Base-by-base conservation (phyloP, 495 filamentous ascomycete genomes). In the Annulohypoxylon bovei region DNA sequence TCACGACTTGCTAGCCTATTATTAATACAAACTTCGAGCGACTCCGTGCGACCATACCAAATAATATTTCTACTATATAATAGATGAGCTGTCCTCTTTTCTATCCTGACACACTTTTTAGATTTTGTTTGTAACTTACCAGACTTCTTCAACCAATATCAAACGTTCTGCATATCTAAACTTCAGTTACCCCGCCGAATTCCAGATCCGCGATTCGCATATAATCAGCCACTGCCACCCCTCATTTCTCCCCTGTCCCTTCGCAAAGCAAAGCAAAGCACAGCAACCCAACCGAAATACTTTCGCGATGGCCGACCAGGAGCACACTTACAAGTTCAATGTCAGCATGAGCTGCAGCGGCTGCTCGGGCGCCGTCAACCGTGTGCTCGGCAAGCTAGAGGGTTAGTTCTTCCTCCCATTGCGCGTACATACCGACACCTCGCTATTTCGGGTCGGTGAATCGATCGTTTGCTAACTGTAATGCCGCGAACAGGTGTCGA, bases 351-450 rank as follows among this genome's bases (percentile, higher is more conserved):
- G 79, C 77, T 89, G 88, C 78, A 83, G 87, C 75, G 89, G 90
- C 73, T 90, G 87, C 82, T 90, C 88, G 0, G 83, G 84, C 62
- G 85, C 86, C 12, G 80, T 99, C 6, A 91, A 95, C 74, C 85
- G 93, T n/a, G 93, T 97, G n/a, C 86, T 99, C n/a, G 94, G 91
- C 80, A 97, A 90, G 81, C 86, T 97, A 0, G 91, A 98, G 9
- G 95, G 95, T 97, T 75, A 37, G 83, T 64, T 47, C 62, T 57
- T 18, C 14, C 53, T 18, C 37, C 4, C 40, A 18, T 55, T 23
- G 27, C 49, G n/a, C n/a, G n/a, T n/a, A n/a, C n/a, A n/a, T n/a
- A n/a, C n/a, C n/a, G n/a, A n/a, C n/a, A n/a, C n/a, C n/a, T n/a
- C n/a, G n/a, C n/a, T n/a, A n/a, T n/a, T n/a, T n/a, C n/a, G n/a